phyloP scores from a whole-genome alignment of 495 filamentous ascomycete species.

The Penicillium soppii region DNA sequence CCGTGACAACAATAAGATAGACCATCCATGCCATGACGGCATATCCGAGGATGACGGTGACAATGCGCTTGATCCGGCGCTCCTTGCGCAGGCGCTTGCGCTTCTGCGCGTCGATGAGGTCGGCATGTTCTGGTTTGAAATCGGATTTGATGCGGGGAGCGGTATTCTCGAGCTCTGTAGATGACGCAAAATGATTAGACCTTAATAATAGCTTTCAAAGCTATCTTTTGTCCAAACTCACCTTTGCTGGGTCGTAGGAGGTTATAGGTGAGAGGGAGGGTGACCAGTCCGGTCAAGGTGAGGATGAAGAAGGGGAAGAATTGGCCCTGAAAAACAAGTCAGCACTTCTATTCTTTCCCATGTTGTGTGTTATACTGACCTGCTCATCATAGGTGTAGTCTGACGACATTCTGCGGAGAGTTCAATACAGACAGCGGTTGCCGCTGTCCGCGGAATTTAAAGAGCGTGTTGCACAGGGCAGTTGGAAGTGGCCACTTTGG shows the following conservation, averaged over 20 bases:
- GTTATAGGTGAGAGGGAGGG: conserved; percentile 86
- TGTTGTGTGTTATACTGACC: conserved; percentile 41
- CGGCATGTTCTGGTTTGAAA: conserved; percentile 78
- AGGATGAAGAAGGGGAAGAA: conserved; percentile 99
- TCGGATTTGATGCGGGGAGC: conserved; percentile 68
- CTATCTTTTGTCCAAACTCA: conserved; percentile 32
- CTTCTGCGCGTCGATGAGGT: conserved; percentile 80
- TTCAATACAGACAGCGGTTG: conserved; percentile 41
- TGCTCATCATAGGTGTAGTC: conserved; percentile 98
- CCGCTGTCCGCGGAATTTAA: conserved; percentile 32
- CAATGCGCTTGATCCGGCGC: conserved; percentile 80
- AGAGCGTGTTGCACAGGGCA: conserved; percentile 23
- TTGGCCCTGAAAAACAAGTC: conserved; percentile 63
- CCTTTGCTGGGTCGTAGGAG: conserved; percentile 76
- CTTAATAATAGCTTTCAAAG: not conserved
- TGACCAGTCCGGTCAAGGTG: conserved; percentile 83
- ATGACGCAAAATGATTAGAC: conserved; percentile 1
- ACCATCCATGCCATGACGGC: conserved; percentile 86
- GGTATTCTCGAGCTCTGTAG: conserved; percentile 61
- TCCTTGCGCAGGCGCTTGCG: conserved; percentile 88
- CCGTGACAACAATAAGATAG: conserved; percentile 82
- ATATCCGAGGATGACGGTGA: conserved; percentile 76
- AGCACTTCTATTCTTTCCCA: not conserved
- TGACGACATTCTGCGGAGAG: conserved; percentile 71
- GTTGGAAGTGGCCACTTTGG: conserved; percentile 6